These are phyloP conservation scores for Cicer yamashitae DNA, from an alignment of 306 rosid genomes.

Conservation along the genomic window DNA sequence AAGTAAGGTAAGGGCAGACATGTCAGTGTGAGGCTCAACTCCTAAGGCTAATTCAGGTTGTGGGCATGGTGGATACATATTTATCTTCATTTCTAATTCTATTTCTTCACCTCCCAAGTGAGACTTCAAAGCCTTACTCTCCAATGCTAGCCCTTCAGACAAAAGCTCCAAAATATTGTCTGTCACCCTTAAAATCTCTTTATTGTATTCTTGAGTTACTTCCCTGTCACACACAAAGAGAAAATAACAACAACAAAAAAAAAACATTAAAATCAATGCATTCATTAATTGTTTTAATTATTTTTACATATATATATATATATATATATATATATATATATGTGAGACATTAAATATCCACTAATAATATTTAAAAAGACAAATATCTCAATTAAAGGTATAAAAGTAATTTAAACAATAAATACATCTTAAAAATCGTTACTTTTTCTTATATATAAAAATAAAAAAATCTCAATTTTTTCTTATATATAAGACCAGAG, in stretches of 20 bases:
- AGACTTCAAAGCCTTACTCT: constrained; percentile 48
- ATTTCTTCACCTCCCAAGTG: constrained; percentile 56
- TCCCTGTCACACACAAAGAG: constrained; percentile 43
- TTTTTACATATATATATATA: too few relatives aligned
- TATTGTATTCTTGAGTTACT: constrained; percentile 59
- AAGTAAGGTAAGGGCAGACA: constrained; percentile 69
- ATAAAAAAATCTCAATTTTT: too few relatives aligned
- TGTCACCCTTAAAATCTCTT: constrained; percentile 52
- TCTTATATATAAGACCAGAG: too few relatives aligned
- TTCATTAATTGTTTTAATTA: too few relatives aligned
- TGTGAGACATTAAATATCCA: too few relatives aligned
- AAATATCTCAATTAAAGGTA: too few relatives aligned
- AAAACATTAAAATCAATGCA: too few relatives aligned
- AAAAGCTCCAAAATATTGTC: constrained; percentile 53
- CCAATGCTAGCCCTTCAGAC: constrained; percentile 65
- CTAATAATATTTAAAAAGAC: too few relatives aligned
- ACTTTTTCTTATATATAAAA: too few relatives aligned
- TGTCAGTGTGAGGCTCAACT: constrained; percentile 80
- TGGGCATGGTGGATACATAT: constrained; percentile 81
- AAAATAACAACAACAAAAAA: background rate
- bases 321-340: too few relatives aligned
- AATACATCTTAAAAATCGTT: too few relatives aligned
- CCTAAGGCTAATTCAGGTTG: constrained; percentile 73
- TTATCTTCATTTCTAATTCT: constrained; percentile 74
- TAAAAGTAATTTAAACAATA: too few relatives aligned